These are phyloP conservation scores for Tulasnella sp. DNA, from an alignment of 768 basidiomycete species.

Conservation along the genomic window DNA sequence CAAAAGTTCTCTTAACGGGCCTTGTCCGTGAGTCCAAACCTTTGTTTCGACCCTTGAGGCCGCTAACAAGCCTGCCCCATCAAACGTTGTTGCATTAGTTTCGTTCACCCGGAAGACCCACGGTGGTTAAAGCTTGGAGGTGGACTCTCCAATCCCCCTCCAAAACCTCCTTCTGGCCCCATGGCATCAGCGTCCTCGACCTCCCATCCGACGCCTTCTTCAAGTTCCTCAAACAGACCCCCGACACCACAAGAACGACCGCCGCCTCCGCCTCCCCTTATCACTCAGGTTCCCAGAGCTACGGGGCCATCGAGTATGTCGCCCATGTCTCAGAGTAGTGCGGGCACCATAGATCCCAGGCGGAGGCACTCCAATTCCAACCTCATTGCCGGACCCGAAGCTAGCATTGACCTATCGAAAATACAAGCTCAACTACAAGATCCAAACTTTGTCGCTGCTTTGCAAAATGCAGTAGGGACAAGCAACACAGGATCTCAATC, in stretches of 20 bases:
- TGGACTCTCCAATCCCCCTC: neutral
- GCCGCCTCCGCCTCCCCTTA: neutral
- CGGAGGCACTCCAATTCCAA: neutral
- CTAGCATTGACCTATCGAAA: neutral
- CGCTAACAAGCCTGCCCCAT: neutral
- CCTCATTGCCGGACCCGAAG: neutral
- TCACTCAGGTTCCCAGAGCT: neutral
- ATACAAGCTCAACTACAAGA: neutral
- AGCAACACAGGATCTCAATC: neutral
- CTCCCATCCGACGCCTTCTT: neutral
- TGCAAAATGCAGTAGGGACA: neutral
- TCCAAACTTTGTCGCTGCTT: neutral
- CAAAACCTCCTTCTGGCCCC: neutral
- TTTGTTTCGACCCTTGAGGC: neutral
- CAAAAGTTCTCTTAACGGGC: neutral
- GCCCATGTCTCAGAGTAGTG: neutral
- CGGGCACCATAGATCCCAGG: neutral
- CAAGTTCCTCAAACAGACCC: neutral
- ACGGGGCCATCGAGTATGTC: neutral
- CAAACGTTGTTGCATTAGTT: neutral
- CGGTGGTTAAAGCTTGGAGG: neutral
- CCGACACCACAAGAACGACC: neutral
- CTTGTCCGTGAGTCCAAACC: neutral
- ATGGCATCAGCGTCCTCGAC: neutral
- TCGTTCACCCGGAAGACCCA: neutral